Base-by-base conservation (phyloP, 306 rosid genomes). In the Parietaria judaica region DNA sequence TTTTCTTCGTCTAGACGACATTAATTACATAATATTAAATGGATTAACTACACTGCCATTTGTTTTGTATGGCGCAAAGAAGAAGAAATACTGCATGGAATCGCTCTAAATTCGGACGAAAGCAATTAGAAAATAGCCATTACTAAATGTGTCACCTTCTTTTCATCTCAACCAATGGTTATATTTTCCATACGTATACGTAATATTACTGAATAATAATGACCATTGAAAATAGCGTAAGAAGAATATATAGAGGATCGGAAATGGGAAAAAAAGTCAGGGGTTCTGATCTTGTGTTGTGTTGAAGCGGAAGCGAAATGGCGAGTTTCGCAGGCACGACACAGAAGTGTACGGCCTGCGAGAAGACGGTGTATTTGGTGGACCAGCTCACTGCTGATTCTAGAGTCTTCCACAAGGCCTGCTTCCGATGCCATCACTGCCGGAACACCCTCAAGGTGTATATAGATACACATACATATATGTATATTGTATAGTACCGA, bases 361-460 rank as follows among this genome's bases (percentile, higher is more conserved):
- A 69, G 7, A 87, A 87, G 78, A 87, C 96, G 0, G 97, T 84
- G 7, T 85, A 87, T 63, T 78, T 77, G 14, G 95, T 87, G 12
- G 97, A 90, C 45, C 74, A 80, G 82, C 46, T 87, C 14, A 50
- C 87, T 0, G 80, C 90, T 13, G 96, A 85, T 66, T 68, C 79
- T 56, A 80, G 89, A 31, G 14, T 72, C 36, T 90, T 47, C 62
- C 97, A 90, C 47, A 90, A 83, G 74, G 84, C 89, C 59, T 87
- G 94, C 81, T 90, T 90, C 80, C 71, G 91, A 67, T 90, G 97
- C 86, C 83, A 83, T 81, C 97, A 90, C 67, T 90, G 96, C 82
- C 69, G 50, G 31, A 78, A 43, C 35, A 87, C 95, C 78, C 96
- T 90, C 37, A 90, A 90, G 89, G 90, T 80, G 64, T 0, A 0